Percentiles rank a stretch among this genome's conserved stretches.
These are phyloP conservation scores for Backusella mclennaniae DNA, from an alignment of 192 early-diverging fungal genomes.

Conservation along the genomic window DNA sequence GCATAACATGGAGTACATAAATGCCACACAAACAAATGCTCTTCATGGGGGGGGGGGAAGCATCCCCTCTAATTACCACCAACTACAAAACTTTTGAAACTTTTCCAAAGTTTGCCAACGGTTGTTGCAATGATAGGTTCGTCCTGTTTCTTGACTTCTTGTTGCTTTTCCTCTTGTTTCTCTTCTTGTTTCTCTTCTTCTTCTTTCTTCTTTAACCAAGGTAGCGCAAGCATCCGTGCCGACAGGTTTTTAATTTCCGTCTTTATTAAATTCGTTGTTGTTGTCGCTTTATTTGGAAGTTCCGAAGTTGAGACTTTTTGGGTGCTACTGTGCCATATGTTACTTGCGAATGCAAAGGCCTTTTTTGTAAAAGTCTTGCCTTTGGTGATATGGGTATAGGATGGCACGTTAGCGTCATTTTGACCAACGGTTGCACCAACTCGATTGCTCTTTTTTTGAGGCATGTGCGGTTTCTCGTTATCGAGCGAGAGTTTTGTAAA, in stretches of 20 bases:
- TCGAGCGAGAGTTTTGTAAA: background rate
- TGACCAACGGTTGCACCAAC: constrained; percentile 5
- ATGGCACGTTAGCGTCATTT: background rate
- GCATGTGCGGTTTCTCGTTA: background rate
- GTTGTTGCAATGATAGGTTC: background rate
- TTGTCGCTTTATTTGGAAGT: background rate
- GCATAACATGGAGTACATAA: background rate
- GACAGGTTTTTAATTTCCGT: constrained; percentile 4
- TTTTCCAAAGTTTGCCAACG: background rate
- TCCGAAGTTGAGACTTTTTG: background rate
- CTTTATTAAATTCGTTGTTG: constrained; percentile 2
- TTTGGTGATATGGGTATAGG: background rate
- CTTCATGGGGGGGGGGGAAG: background rate
- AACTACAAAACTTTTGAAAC: background rate
- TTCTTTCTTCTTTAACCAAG: background rate
- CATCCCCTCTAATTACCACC: background rate
- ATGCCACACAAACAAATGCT: background rate
- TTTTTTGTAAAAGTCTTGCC: background rate
- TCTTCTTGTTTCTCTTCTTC: background rate
- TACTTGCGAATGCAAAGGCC: background rate
- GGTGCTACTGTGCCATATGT: background rate
- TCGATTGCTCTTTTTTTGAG: background rate
- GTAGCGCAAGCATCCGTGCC: background rate
- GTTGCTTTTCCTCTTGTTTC: background rate
- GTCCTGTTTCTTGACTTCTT: background rate